Percentiles rank a stretch among this genome's conserved stretches.
Conservation (phyloP, 331 rosid species). For the Pyracantha coccinea region DNA sequence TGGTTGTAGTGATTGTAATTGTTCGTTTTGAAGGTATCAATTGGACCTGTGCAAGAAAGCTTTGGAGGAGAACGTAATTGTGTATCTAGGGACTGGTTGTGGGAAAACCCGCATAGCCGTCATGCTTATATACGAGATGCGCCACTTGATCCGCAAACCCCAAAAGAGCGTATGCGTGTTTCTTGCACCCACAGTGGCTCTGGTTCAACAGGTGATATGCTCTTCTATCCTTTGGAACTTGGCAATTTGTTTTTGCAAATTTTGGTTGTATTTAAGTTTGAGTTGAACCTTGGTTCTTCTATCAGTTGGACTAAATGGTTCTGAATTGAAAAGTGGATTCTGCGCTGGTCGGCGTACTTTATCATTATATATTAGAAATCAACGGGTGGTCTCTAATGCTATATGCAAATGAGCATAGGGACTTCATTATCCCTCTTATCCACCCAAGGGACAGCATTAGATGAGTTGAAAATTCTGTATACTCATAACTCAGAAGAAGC, state of each 20-base stretch:
- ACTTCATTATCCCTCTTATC: too few species aligned
- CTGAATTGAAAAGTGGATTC: background rate
- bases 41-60: constrained; percentile 78
- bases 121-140: constrained; percentile 66
- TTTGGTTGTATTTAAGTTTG: background rate
- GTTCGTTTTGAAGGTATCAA: constrained; percentile 56
- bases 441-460: too few species aligned
- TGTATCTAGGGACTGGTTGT: constrained; percentile 87
- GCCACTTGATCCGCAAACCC: constrained; percentile 66
- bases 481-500: background rate
- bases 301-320: background rate
- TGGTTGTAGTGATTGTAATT: background rate
- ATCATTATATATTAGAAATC: too few species aligned
- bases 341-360: too few species aligned
- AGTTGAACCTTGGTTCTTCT: background rate
- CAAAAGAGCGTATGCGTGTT: constrained; percentile 65
- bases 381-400: too few species aligned
- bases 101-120: constrained; percentile 96
- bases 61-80: constrained; percentile 78
- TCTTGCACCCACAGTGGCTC: constrained; percentile 93
- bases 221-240: constrained; percentile 5
- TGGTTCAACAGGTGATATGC: constrained; percentile 74
- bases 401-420: too few species aligned
- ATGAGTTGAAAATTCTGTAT: too few species aligned
- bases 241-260: background rate